Percentiles rank a stretch among this genome's conserved stretches.
These are phyloP conservation scores for Chamaecrista fasciculata DNA, from an alignment of 306 rosid species.

Conservation along the genomic window DNA sequence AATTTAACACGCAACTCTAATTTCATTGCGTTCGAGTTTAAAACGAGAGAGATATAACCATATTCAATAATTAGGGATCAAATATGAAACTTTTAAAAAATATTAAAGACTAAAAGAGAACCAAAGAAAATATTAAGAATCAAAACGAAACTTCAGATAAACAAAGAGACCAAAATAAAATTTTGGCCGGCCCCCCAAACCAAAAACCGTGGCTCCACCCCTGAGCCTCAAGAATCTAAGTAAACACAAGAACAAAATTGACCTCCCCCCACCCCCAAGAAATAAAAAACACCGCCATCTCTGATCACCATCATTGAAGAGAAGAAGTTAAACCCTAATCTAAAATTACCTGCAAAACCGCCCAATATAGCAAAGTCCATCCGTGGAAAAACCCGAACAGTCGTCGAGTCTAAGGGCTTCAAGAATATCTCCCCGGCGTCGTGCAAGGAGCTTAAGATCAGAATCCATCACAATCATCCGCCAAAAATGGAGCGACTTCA, in stretches of 20 bases:
- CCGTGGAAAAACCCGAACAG: constrained; percentile 92
- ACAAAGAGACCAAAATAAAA: background rate
- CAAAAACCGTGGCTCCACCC: too few relatives aligned
- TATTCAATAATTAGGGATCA: too few relatives aligned
- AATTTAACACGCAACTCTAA: too few relatives aligned
- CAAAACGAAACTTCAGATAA: background rate
- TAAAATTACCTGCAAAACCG: constrained; percentile 69
- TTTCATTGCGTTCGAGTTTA: too few relatives aligned
- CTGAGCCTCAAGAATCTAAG: background rate
- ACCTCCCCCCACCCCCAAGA: too few relatives aligned
- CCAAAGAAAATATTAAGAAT: too few relatives aligned
- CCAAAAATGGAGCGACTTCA: constrained; percentile 77
- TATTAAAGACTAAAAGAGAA: too few relatives aligned
- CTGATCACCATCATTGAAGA: background rate
- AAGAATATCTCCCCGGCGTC: constrained; percentile 63
- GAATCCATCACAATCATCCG: constrained; percentile 89
- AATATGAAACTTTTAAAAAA: too few relatives aligned
- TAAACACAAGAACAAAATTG: background rate
- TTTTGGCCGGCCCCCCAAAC: too few relatives aligned
- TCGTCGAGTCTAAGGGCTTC: constrained; percentile 74
- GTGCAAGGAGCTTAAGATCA: constrained; percentile 72
- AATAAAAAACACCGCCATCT: background rate
- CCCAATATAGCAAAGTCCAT: constrained; percentile 64
- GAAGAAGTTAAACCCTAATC: background rate
- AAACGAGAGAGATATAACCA: too few relatives aligned